A percentile compares a stretch with the other conserved stretches of the same genome.
Conservation (phyloP, 495 filamentous ascomycete genomes). For the Lentithecium fluviatile region DNA sequence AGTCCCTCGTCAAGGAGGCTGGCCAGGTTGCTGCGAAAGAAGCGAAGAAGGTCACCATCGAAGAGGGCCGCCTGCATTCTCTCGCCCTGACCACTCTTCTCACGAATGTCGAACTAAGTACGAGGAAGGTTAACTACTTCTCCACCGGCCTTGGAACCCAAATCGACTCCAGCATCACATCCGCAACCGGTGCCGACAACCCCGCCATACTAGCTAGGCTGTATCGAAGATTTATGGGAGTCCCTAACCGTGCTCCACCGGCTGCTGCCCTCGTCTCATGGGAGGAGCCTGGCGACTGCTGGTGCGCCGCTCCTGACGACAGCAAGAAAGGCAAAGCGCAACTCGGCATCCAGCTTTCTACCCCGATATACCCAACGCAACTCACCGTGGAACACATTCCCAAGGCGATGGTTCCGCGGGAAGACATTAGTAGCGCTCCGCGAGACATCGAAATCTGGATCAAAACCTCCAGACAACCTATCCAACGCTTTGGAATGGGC, state of each 20-base stretch:
- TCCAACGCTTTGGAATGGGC: background rate
- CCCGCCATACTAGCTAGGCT: background rate
- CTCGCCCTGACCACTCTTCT: conserved; percentile 33
- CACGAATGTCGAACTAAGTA: conserved; percentile 29
- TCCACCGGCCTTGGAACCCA: conserved; percentile 35
- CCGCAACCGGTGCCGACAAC: conserved; percentile 19
- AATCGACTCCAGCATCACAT: conserved; percentile 38
- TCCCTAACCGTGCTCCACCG: conserved; percentile 34
- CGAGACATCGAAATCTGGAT: conserved; percentile 62
- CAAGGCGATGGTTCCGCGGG: conserved; percentile 44
- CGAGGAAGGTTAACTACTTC: conserved; percentile 41
- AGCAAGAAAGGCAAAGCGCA: conserved; percentile 38
- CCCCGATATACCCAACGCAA: conserved; percentile 53
- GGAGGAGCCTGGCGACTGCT: conserved; percentile 65
- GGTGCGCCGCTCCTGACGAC: conserved; percentile 53
- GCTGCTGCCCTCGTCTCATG: conserved; percentile 54
- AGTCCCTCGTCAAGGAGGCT: background rate
- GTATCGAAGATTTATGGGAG: conserved; percentile 5
- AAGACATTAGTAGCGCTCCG: conserved; percentile 57
- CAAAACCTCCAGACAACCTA: background rate
- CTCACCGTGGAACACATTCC: conserved; percentile 65
- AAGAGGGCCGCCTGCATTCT: conserved; percentile 21
- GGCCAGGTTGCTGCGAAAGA: conserved; percentile 5
- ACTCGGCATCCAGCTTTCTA: conserved; percentile 51
- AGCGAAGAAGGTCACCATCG: background rate